Evolutionary conservation across 352 stramenopile species (phyloP).

Genomic region (Pythium dissimile): DNA sequence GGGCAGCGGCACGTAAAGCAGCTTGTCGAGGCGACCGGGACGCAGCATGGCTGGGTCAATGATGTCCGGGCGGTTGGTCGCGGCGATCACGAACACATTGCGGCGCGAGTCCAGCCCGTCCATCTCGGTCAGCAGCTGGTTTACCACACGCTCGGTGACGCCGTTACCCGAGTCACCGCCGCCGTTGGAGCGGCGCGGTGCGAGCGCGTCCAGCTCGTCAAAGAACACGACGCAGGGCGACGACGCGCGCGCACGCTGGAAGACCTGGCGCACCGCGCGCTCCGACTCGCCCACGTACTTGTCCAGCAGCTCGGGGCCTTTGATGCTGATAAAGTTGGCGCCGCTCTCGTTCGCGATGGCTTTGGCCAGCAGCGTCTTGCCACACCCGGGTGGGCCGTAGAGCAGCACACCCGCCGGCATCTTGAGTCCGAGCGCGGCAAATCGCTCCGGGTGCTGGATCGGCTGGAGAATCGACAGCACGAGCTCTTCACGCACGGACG

Average conservation of each 20-base stretch:
- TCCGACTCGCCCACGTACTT: conserved; percentile 99
- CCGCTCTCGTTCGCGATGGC: conserved; percentile 97
- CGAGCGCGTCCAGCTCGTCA: conserved; percentile 98
- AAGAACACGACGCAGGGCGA: conserved; percentile 99
- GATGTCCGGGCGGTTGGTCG: conserved; percentile 96
- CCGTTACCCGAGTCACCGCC: conserved; percentile 76
- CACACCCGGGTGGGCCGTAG: conserved; percentile 97
- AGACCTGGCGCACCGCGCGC: conserved; percentile 93
- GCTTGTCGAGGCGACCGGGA: conserved; percentile 97
- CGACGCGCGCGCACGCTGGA: conserved; percentile 96
- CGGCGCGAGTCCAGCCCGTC: conserved; percentile 95
- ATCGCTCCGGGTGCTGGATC: conserved; percentile 95
- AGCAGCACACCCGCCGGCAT: conserved; percentile 97
- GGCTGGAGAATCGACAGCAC: conserved; percentile 96
- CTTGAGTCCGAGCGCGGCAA: conserved; percentile 93
- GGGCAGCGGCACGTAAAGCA: conserved; percentile 98
- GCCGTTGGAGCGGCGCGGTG: conserved; percentile 86
- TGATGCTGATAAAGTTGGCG: conserved; percentile 99
- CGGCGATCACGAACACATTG: conserved; percentile 96
- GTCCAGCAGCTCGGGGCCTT: conserved; percentile 98
- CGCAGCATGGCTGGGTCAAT: conserved; percentile 99
- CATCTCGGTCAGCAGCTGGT: conserved; percentile 99
- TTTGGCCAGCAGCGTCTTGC: conserved; percentile 99
- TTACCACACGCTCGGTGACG: conserved; percentile 94
- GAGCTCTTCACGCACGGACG: conserved; percentile 93